Evolutionary conservation across 768 basidiomycete species (phyloP).

Genomic region (Amanita rubescens): DNA sequence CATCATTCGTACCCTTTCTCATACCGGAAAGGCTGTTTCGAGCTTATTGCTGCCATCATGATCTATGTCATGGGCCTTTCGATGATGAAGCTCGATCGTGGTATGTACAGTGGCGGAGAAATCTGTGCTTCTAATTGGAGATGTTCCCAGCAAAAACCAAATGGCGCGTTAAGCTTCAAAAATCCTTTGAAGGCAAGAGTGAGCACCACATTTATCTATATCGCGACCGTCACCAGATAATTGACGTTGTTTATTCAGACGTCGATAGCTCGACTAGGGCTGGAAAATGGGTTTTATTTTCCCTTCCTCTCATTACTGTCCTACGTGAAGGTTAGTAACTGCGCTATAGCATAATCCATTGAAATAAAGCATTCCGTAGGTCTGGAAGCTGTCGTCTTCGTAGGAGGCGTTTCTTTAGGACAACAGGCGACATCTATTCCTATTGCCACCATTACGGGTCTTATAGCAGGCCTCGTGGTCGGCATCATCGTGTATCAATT

Average conservation of each 20-base stretch:
- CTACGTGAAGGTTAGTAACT: constrained; percentile 67
- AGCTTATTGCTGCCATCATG: constrained; percentile 66
- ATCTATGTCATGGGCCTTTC: constrained; percentile 91
- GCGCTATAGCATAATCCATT: neutral
- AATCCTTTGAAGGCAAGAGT: constrained; percentile 63
- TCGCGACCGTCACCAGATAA: neutral
- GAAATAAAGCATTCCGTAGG: constrained; percentile 26
- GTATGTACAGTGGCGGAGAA: constrained; percentile 16
- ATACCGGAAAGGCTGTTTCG: constrained; percentile 49
- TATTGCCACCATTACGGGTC: constrained; percentile 80
- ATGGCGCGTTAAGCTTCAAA: constrained; percentile 85
- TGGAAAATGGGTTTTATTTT: constrained; percentile 82
- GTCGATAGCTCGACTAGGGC: constrained; percentile 42
- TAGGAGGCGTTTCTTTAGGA: constrained; percentile 87
- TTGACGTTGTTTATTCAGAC: constrained; percentile 21
- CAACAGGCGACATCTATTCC: constrained; percentile 81
- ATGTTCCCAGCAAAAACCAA: constrained; percentile 62
- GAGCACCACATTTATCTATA: constrained; percentile 11
- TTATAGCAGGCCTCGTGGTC: constrained; percentile 66
- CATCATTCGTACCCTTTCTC: neutral
- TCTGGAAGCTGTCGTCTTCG: constrained; percentile 89
- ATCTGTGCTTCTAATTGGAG: neutral
- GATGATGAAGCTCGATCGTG: constrained; percentile 91
- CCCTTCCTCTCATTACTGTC: constrained; percentile 88
- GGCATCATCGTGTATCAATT: constrained; percentile 79